These are phyloP conservation scores for Kwoniella bestiolae DNA, from an alignment of 768 basidiomycete species.

Conservation along the genomic window DNA sequence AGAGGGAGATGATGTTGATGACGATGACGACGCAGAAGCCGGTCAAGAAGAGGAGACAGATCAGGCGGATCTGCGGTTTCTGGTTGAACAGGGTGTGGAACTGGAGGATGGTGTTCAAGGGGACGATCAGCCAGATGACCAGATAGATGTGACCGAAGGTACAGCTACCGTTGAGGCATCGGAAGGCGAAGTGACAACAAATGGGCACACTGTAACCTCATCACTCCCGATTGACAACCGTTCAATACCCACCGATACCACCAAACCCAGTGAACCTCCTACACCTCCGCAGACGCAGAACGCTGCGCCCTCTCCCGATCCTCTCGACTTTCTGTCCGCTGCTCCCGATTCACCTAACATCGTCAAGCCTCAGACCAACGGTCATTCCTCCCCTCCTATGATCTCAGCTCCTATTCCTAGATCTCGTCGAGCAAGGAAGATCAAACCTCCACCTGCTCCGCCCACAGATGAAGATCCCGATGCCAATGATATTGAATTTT, in stretches of 20 bases:
- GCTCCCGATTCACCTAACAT: background rate
- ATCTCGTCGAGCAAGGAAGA: conserved; percentile 33
- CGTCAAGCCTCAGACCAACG: background rate
- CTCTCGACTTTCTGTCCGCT: background rate
- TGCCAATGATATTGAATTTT: conserved; percentile 52
- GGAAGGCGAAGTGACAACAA: too few relatives aligned
- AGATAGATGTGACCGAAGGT: too few relatives aligned
- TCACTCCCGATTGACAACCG: too few relatives aligned
- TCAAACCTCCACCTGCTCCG: conserved; percentile 18
- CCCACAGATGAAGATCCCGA: conserved; percentile 39
- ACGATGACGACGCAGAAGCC: background rate
- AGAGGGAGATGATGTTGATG: background rate
- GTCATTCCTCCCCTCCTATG: background rate
- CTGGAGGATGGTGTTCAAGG: background rate
- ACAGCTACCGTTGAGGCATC: background rate
- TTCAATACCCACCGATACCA: background rate
- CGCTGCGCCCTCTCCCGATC: background rate
- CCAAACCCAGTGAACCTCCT: background rate
- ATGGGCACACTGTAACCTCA: too few relatives aligned
- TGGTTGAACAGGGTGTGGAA: conserved; percentile 8
- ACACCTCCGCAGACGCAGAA: background rate
- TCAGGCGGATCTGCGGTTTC: conserved; percentile 19
- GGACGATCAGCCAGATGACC: background rate
- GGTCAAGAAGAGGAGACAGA: background rate
- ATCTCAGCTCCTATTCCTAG: background rate